Percentiles rank a stretch among this genome's conserved stretches.
phyloP scores from a whole-genome alignment of 768 basidiomycete genomes.

The Russula brevipes region DNA sequence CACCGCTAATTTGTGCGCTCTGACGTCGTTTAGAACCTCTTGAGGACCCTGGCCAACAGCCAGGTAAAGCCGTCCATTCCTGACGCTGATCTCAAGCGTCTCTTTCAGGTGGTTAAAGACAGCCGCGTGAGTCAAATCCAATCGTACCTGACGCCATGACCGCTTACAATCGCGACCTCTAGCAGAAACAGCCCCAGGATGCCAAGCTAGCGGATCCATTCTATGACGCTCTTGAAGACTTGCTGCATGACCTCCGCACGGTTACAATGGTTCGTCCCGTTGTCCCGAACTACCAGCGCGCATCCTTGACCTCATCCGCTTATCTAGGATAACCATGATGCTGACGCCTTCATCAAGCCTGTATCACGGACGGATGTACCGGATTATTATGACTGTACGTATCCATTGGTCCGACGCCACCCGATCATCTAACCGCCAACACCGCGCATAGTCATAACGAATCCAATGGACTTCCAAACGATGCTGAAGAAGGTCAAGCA shows the following conservation, averaged over 20 bases:
- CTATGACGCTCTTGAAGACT: constrained; percentile 88
- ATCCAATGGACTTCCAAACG: constrained; percentile 93
- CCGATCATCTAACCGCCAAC: neutral
- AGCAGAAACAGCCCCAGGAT: constrained; percentile 48
- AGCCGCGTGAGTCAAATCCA: constrained; percentile 60
- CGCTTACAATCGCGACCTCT: constrained; percentile 28
- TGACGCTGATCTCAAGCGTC: constrained; percentile 70
- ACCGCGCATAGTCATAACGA: constrained; percentile 65
- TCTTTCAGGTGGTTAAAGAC: constrained; percentile 83
- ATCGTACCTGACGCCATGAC: constrained; percentile 15
- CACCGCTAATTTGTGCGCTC: constrained; percentile 22
- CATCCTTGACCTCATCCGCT: constrained; percentile 24
- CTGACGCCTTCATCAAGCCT: constrained; percentile 89
- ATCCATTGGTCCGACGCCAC: constrained; percentile 1
- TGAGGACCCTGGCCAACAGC: constrained; percentile 79
- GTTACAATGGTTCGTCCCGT: constrained; percentile 53
- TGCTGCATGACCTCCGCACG: constrained; percentile 79
- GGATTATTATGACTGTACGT: constrained; percentile 87
- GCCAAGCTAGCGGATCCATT: constrained; percentile 79
- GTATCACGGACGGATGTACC: constrained; percentile 86
- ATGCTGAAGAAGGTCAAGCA: constrained; percentile 92
- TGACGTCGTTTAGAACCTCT: constrained; percentile 61
- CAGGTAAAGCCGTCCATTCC: constrained; percentile 55
- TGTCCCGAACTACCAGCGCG: constrained; percentile 31
- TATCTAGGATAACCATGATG: constrained; percentile 74